Percentiles rank a stretch among this genome's conserved stretches.
These are phyloP conservation scores for Sphaerostilbella broomeana DNA, from an alignment of 2,329 filamentous ascomycete species.

Conservation along the genomic window DNA sequence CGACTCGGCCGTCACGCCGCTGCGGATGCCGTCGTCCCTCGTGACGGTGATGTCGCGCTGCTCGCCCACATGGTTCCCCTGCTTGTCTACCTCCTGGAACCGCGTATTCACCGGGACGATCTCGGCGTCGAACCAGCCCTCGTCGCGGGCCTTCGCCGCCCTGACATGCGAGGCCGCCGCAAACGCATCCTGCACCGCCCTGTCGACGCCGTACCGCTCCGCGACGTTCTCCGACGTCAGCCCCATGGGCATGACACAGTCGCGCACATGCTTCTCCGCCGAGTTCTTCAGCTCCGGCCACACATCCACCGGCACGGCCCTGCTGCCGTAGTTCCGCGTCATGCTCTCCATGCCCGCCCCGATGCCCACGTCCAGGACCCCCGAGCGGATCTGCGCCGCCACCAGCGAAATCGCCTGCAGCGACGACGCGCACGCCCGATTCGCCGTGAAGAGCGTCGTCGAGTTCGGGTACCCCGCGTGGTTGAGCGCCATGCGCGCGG, in stretches of 20 bases:
- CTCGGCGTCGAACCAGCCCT: conserved; percentile 68
- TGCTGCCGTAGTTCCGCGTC: conserved; percentile 80
- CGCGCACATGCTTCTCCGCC: conserved; percentile 60
- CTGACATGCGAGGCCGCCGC: conserved; percentile 68
- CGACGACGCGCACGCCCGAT: conserved; percentile 76
- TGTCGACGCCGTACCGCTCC: conserved; percentile 61
- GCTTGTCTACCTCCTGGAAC: conserved; percentile 58
- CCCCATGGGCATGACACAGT: conserved; percentile 94
- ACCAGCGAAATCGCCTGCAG: conserved; percentile 71
- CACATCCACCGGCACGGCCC: conserved; percentile 75
- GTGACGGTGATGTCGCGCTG: conserved; percentile 59
- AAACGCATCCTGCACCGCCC: conserved; percentile 77
- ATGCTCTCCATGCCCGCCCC: conserved; percentile 94
- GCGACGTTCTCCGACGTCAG: conserved; percentile 87
- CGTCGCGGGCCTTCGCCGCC: conserved; percentile 61
- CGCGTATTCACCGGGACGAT: conserved; percentile 73
- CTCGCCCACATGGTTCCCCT: conserved; percentile 47
- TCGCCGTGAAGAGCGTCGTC: conserved; percentile 78
- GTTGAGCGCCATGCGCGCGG: conserved; percentile 82
- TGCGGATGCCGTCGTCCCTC: conserved; percentile 77
- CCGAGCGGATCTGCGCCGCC: conserved; percentile 67
- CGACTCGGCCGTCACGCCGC: conserved; percentile 59
- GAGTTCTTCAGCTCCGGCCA: conserved; percentile 68
- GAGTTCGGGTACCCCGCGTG: conserved; percentile 69
- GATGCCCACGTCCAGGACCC: conserved; percentile 66